phyloP scores from a whole-genome alignment of 2,329 filamentous ascomycete species.

The Ceratocystis cacaofunesta region DNA sequence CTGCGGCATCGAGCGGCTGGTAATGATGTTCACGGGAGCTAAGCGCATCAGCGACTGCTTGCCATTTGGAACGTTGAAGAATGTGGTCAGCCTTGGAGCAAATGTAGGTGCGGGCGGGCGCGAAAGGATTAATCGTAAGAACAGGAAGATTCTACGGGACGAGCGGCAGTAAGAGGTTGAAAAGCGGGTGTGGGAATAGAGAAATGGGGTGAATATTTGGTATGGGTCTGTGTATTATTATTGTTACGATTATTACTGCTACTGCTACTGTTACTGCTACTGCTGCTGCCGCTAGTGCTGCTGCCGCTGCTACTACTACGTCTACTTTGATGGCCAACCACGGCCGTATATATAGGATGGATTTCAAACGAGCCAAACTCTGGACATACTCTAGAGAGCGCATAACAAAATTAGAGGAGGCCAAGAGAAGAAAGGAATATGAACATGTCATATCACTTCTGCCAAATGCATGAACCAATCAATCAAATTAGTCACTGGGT shows the following conservation, averaged over 20 bases:
- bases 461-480: too few relatives aligned
- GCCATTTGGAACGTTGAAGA: conserved; percentile 71
- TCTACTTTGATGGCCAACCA: not conserved
- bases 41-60: conserved; percentile 73
- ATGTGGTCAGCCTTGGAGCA: conserved; percentile 37
- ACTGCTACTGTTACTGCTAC: not conserved
- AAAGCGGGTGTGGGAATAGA: not conserved
- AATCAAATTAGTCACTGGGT: not conserved
- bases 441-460: too few relatives aligned
- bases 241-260: not conserved
- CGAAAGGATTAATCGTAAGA: conserved; percentile 14
- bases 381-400: too few relatives aligned
- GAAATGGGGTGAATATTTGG: not conserved
- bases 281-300: not conserved
- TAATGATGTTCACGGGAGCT: conserved; percentile 75
- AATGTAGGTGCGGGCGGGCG: conserved; percentile 18
- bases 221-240: not conserved
- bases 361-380: too few relatives aligned
- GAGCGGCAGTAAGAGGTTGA: not conserved
- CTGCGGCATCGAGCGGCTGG: conserved; percentile 76
- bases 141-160: conserved; percentile 3
- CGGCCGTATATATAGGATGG: too few relatives aligned
- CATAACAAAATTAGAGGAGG: too few relatives aligned
- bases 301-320: not conserved
- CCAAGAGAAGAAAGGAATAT: too few relatives aligned